Evolutionary conservation across 148 eudicot species (phyloP).

Genomic region (Cornus suecica): DNA sequence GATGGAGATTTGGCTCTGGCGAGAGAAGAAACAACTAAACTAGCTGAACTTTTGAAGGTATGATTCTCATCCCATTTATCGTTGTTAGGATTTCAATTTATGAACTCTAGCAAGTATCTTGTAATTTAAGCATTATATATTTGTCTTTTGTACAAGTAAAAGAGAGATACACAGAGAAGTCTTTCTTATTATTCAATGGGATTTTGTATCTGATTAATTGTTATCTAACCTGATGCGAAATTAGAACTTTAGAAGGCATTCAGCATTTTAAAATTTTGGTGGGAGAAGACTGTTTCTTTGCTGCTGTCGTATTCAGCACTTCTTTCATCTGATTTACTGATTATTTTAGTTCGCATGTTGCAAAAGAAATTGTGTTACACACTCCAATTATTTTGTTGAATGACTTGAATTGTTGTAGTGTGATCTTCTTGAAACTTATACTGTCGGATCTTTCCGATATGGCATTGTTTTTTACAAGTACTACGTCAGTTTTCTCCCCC

Average conservation of each 20-base stretch:
- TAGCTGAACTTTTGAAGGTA: conserved; percentile 67
- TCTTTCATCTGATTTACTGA: neutral
- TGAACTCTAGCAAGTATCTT: neutral
- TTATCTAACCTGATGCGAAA: neutral
- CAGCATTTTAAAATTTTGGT: neutral
- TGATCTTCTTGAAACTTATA: no score
- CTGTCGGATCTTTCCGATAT: no score
- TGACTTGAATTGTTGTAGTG: neutral
- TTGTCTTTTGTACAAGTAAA: neutral
- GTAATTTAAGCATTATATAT: neutral
- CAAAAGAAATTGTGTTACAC: neutral
- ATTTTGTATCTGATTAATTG: neutral
- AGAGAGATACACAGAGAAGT: neutral
- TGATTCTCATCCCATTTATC: neutral
- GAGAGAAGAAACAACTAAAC: conserved; percentile 70
- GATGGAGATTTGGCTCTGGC: conserved; percentile 61
- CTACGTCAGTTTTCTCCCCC: neutral
- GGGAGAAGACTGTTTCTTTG: no score
- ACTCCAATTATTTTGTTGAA: neutral
- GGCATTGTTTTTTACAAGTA: no score
- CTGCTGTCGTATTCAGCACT: no score
- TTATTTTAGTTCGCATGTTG: neutral
- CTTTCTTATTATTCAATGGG: neutral
- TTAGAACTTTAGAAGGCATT: neutral
- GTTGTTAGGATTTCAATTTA: conserved; percentile 5